A percentile compares a stretch with the other conserved stretches of the same genome.
Conservation (phyloP, 225 moss, liverwort and hornwort species). For the Sphagnum contortum region DNA sequence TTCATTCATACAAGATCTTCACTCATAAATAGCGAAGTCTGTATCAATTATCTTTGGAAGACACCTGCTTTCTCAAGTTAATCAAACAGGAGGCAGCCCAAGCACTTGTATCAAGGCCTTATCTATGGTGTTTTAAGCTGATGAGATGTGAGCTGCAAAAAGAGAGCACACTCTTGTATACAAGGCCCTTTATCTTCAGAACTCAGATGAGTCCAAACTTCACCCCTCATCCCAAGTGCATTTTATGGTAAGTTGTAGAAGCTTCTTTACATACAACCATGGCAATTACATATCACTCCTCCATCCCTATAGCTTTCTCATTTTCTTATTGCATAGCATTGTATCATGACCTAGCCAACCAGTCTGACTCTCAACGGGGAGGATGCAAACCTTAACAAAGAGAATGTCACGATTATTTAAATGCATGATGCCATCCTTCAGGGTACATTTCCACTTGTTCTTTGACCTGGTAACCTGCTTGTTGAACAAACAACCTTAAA, state of each 20-base stretch:
- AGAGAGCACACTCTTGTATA: too few species aligned
- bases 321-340: background rate
- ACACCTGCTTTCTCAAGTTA: too few species aligned
- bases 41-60: too few species aligned
- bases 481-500: background rate
- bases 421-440: conserved; percentile 99
- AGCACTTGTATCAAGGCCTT: too few species aligned
- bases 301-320: too few species aligned
- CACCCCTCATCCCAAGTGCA: too few species aligned
- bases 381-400: conserved; percentile 64
- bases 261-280: background rate
- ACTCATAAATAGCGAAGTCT: too few species aligned
- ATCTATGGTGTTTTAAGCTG: background rate
- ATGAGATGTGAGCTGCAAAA: background rate
- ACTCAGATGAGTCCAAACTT: too few species aligned
- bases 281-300: too few species aligned
- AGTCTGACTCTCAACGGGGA: background rate
- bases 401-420: conserved; percentile 82
- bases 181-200: too few species aligned
- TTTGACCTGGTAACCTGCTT: conserved; percentile 88
- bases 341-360: background rate
- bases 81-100: too few species aligned
- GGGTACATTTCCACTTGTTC: conserved; percentile 95
- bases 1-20: too few species aligned
- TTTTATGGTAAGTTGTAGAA: background rate